These are phyloP conservation scores for Lophiostoma macrostomum DNA, from an alignment of 495 filamentous ascomycete genomes.

Conservation along the genomic window DNA sequence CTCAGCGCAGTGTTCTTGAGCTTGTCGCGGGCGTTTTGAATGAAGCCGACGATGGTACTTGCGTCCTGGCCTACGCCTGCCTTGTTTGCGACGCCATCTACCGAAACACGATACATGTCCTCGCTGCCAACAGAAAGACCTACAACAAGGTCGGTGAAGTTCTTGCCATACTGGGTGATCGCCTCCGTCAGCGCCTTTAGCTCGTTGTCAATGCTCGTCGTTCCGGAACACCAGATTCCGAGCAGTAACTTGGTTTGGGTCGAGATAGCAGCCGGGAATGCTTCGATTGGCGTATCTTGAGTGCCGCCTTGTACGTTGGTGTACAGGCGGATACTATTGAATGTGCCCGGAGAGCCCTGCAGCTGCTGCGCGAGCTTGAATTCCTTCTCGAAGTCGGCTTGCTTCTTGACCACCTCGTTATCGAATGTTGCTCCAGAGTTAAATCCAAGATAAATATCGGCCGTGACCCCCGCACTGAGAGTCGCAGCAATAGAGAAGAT, in stretches of 20 bases:
- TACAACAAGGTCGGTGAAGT: slow-evolving; percentile 59
- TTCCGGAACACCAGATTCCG: slow-evolving; percentile 64
- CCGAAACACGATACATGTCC: slow-evolving; percentile 73
- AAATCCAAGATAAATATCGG: slow-evolving; percentile 59
- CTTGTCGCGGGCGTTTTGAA: slow-evolving; percentile 14
- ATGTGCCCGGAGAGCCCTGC: slow-evolving; percentile 60
- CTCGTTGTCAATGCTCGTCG: slow-evolving; percentile 56
- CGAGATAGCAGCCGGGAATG: slow-evolving; percentile 50
- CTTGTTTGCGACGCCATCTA: slow-evolving; percentile 45
- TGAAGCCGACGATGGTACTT: slow-evolving; percentile 11
- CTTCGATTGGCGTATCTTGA: slow-evolving; percentile 50
- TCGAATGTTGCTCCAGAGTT: slow-evolving; percentile 68
- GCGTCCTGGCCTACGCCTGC: slow-evolving; percentile 11
- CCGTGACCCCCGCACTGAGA: slow-evolving; percentile 16
- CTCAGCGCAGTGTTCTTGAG: slow-evolving; percentile 26
- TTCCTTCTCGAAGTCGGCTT: slow-evolving; percentile 65
- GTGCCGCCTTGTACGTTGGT: slow-evolving; percentile 62
- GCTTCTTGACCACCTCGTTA: slow-evolving; percentile 58
- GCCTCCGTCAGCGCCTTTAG: slow-evolving; percentile 60
- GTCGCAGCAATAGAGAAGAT: slow-evolving; percentile 5
- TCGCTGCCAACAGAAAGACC: slow-evolving; percentile 86
- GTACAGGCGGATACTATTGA: slow-evolving; percentile 68
- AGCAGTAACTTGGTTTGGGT: slow-evolving; percentile 58
- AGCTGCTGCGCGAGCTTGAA: slow-evolving; percentile 72
- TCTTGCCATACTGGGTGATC: slow-evolving; percentile 55